A percentile compares a stretch with the other conserved stretches of the same genome.
These are phyloP conservation scores for Cyclotella choctawhatcheeana DNA, from an alignment of 108 stramenopile species.

Conservation along the genomic window DNA sequence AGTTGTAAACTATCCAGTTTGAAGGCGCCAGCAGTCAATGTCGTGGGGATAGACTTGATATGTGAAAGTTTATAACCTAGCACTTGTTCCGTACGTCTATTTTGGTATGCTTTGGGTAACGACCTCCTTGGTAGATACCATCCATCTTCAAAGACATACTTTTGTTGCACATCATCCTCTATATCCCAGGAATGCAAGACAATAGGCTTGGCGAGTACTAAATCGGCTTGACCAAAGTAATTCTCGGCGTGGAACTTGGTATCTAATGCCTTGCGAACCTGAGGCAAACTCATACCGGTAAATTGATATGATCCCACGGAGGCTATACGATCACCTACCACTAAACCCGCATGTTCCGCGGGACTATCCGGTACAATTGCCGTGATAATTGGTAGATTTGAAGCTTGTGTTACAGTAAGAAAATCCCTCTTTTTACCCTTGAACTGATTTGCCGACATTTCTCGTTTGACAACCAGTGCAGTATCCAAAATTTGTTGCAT, in stretches of 20 bases:
- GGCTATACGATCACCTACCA: slow-evolving; percentile 87
- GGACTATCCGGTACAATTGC: slow-evolving; percentile 80
- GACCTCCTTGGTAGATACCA: slow-evolving; percentile 34
- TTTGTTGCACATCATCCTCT: slow-evolving; percentile 18
- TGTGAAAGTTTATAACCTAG: slow-evolving; percentile 48
- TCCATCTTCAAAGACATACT: slow-evolving; percentile 48
- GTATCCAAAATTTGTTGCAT: not conserved
- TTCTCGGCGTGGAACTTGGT: slow-evolving; percentile 50
- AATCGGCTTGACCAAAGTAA: slow-evolving; percentile 66
- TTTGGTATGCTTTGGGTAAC: not conserved
- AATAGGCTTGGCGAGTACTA: slow-evolving; percentile 83
- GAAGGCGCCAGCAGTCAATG: slow-evolving; percentile 35
- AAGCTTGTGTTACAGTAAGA: slow-evolving; percentile 41
- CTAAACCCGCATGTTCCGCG: slow-evolving; percentile 81
- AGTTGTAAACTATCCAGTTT: slow-evolving; percentile 10
- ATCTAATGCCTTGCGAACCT: slow-evolving; percentile 41
- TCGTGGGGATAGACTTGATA: slow-evolving; percentile 42
- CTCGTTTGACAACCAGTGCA: not conserved
- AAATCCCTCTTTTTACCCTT: slow-evolving; percentile 4
- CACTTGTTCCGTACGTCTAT: slow-evolving; percentile 23
- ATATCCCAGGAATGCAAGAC: slow-evolving; percentile 16
- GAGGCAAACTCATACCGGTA: slow-evolving; percentile 50
- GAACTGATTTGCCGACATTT: not conserved
- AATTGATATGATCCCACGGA: slow-evolving; percentile 69
- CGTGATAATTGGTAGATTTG: slow-evolving; percentile 73